Conservation (phyloP, 1,284 basidiomycete genomes). For the Stygiomarasmius scandens region DNA sequence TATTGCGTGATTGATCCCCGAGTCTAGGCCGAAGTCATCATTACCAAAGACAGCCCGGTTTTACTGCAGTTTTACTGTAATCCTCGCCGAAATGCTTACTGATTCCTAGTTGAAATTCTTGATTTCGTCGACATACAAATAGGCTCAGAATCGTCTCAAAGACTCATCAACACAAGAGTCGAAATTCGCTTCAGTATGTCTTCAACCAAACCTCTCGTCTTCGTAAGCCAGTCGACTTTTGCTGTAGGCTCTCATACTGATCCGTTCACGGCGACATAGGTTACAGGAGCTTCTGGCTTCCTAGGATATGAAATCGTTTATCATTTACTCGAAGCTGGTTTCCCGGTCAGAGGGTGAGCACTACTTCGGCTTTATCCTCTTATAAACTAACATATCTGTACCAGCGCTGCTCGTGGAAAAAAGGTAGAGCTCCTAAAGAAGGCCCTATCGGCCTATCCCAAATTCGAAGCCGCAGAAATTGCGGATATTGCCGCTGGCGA, state of each 20-base stretch:
- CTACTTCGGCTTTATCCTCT: neutral
- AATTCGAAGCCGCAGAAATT: conserved; percentile 12
- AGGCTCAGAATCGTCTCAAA: too few species aligned
- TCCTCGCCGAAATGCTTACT: too few species aligned
- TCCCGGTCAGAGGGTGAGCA: conserved; percentile 11
- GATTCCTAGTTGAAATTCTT: too few species aligned
- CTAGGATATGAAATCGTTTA: conserved; percentile 11
- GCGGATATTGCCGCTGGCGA: conserved; percentile 10
- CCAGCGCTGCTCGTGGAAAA: conserved; percentile 8
- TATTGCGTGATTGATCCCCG: conserved; percentile 9
- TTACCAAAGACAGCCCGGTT: too few species aligned
- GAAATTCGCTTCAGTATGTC: too few species aligned
- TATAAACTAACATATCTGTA: neutral
- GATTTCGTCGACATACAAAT: too few species aligned
- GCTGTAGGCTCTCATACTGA: too few species aligned
- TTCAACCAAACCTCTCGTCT: neutral
- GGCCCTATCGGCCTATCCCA: conserved; percentile 8
- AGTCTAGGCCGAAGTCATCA: too few species aligned
- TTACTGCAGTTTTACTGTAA: too few species aligned
- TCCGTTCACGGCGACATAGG: too few species aligned
- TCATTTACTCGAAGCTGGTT: conserved; percentile 11
- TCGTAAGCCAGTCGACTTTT: too few species aligned
- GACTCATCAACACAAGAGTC: too few species aligned
- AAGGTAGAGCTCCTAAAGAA: conserved; percentile 7
- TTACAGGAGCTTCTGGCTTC: conserved; percentile 13